phyloP scores from a whole-genome alignment of 2,329 filamentous ascomycete species.

The Neopestalotiopsis clavispora region DNA sequence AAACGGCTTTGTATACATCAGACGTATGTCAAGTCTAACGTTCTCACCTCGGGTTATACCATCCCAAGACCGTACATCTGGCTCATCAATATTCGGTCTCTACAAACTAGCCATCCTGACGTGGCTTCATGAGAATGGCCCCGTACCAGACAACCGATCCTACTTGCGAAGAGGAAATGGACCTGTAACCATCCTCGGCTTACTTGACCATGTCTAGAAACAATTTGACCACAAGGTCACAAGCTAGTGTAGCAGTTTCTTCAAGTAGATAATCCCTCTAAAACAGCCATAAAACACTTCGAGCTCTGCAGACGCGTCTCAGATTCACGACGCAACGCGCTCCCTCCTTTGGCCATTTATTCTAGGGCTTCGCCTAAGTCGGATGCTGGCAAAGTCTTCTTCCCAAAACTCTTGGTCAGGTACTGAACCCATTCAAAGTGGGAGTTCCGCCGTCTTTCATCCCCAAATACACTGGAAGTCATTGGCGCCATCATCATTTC shows the following conservation, averaged over 20 bases:
- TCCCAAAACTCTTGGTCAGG: background rate
- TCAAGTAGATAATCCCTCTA: background rate
- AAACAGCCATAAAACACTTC: background rate
- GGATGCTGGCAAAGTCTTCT: background rate
- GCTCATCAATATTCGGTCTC: background rate
- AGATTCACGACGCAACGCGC: background rate
- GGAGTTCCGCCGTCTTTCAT: background rate
- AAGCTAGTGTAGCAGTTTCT: background rate
- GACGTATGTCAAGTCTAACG: background rate
- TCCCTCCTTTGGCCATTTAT: background rate
- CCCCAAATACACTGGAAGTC: background rate
- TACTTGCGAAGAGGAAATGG: background rate
- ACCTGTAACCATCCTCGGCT: background rate
- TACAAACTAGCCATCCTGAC: background rate
- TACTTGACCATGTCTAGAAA: background rate
- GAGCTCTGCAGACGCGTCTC: background rate
- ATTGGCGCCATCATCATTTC: background rate
- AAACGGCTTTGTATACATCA: conserved; percentile 15
- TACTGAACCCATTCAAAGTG: background rate
- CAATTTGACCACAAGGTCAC: conserved; percentile 1
- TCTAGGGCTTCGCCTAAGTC: background rate
- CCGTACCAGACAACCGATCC: background rate
- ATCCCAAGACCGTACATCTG: background rate
- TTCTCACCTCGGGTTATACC: background rate
- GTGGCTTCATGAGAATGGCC: background rate